Conservation (phyloP, 805 yeast genomes). For the Naumovozyma baii region DNA sequence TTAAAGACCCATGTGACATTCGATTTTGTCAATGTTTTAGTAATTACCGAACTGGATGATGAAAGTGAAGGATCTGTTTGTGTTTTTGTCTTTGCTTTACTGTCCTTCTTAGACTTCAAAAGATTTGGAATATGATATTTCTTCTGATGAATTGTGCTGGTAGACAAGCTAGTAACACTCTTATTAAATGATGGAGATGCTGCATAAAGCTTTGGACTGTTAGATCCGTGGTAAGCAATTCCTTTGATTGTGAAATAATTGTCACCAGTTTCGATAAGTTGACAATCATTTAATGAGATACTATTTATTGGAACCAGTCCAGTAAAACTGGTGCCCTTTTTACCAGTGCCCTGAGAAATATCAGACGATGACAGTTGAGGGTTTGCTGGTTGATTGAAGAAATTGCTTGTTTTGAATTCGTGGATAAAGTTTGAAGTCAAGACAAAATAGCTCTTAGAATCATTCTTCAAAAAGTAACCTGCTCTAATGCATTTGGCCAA, state of each 20-base stretch:
- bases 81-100: background rate
- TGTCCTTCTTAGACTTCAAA: background rate
- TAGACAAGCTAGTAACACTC: background rate
- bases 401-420: slow-evolving; percentile 44
- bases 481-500: slow-evolving; percentile 46
- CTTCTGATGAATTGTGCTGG: background rate
- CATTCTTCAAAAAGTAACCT: slow-evolving; percentile 51
- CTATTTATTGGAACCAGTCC: slow-evolving; percentile 35
- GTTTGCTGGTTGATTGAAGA: slow-evolving; percentile 11
- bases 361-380: background rate
- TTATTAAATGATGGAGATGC: background rate
- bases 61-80: background rate
- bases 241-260: slow-evolving; percentile 35
- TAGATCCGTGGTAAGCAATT: slow-evolving; percentile 2
- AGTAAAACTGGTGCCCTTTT: background rate
- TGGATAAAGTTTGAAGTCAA: slow-evolving; percentile 58
- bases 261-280: slow-evolving; percentile 27
- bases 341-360: background rate
- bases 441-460: slow-evolving; percentile 58
- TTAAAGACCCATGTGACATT: slow-evolving; percentile 24
- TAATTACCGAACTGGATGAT: background rate
- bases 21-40: background rate
- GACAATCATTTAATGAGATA: slow-evolving; percentile 31
- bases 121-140: background rate
- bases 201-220: background rate